Evolutionary conservation across 2,329 filamentous ascomycete genomes (phyloP), one percentile per base, ranked within the genome.

Genomic region (Magnaporthales sp.): DNA sequence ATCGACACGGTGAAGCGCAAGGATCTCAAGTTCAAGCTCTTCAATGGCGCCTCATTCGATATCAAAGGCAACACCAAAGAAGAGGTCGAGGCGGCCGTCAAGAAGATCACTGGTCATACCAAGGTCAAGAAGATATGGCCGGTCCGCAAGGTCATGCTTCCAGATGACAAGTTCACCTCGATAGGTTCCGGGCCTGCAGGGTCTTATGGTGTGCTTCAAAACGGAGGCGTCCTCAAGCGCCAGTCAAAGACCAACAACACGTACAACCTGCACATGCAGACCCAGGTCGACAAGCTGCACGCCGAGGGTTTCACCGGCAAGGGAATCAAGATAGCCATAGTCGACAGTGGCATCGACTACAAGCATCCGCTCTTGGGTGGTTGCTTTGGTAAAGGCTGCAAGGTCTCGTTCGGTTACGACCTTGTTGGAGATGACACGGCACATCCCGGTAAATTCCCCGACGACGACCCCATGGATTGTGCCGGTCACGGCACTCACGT

Each of bases 311-410:
- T 80, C n/a, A 81, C 77, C 1, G 81, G 82, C 24, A 77, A 79
- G 62, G 80, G 81, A 1, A 71, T 80, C 38, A 76, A 75, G 29
- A 74, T 84, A n/a, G 80, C 74, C 8, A 71, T 83, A 27, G 73
- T 81, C 61, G 78, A 81, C 68, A 72, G 70, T 0, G 72, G 73
- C 13, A 74, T 84, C 31, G 83, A 85, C 70, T 84, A 84, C 70
- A 76, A 71, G 13, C 82, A 83, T 67, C 81, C 81, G 9, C 80
- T 81, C 9, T 77, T 86, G 1, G 83, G 83, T 13, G 82, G 82
- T 6, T 81, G 82, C 66, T 85, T 84, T 68, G 83, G 83, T 3
- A 70, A 75, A n/a, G 82, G 81, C 0, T 83, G 77, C 69, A 75
- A 82, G 30, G 77, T 85, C 13, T 75, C 76, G 7, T 78, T 78